Percentiles rank a stretch among this genome's conserved stretches.
phyloP scores from a whole-genome alignment of 768 basidiomycete genomes.

The Termitomyces sp. region DNA sequence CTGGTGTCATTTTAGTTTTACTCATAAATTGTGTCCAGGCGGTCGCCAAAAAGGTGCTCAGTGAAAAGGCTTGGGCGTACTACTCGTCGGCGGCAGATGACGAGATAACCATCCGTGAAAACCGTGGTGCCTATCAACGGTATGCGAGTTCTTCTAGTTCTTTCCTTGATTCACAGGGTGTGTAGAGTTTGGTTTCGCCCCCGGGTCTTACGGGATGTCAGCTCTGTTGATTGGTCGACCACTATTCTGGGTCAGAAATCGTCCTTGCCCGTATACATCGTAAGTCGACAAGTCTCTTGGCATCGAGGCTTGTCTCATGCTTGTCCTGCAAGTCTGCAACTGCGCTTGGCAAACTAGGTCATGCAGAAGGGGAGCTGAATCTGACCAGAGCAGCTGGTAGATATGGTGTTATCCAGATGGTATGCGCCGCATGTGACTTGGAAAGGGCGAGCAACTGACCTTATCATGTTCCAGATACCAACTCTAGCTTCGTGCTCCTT shows the following conservation, averaged over 20 bases:
- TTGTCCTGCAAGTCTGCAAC: neutral
- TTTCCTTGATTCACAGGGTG: neutral
- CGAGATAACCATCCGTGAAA: neutral
- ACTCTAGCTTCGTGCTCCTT: slow-evolving; percentile 85
- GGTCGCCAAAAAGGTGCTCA: neutral
- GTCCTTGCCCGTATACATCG: neutral
- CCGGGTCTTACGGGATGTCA: neutral
- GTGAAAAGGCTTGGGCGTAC: neutral
- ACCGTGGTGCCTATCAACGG: neutral
- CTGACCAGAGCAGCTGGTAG: neutral
- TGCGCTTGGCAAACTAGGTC: neutral
- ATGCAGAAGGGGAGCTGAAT: neutral
- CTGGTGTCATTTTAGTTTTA: neutral
- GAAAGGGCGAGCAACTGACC: neutral
- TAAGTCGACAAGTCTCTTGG: neutral
- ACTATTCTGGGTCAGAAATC: neutral
- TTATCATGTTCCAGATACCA: slow-evolving; percentile 51
- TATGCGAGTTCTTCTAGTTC: neutral
- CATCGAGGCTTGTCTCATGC: neutral
- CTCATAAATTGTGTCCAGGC: neutral
- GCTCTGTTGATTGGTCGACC: neutral
- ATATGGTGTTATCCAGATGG: neutral
- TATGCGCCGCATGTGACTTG: neutral
- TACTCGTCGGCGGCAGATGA: neutral
- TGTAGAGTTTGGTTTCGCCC: neutral